phyloP scores from a whole-genome alignment of 148 eudicot species.

The Rhododendron kiyosumense region DNA sequence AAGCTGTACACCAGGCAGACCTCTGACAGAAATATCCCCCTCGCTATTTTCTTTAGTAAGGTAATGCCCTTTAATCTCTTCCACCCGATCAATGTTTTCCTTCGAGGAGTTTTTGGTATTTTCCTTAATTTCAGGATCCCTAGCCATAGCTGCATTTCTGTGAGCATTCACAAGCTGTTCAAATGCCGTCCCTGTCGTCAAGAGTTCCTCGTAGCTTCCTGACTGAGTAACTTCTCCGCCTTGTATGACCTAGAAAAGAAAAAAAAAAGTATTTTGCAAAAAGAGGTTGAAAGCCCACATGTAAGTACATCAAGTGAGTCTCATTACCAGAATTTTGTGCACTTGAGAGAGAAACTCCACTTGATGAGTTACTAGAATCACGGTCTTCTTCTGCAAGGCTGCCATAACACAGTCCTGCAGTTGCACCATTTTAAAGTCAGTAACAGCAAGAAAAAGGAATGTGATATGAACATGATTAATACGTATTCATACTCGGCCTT shows the following conservation, averaged over 20 bases:
- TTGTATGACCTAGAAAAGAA: conserved; percentile 40
- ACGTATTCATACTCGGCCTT: not conserved
- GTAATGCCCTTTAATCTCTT: conserved; percentile 5
- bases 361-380: conserved; percentile 70
- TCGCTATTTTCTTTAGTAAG: conserved; percentile 24
- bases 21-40: conserved; percentile 24
- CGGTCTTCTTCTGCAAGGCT: conserved; percentile 41
- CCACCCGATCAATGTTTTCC: not conserved
- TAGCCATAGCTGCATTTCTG: conserved; percentile 27
- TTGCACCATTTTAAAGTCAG: not conserved
- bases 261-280: not conserved
- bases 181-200: conserved; percentile 50
- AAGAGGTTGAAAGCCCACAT: not conserved
- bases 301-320: not conserved
- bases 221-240: conserved; percentile 47
- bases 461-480: not conserved
- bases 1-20: conserved; percentile 29
- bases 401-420: conserved; percentile 62
- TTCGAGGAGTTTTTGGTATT: not conserved
- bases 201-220: conserved; percentile 49
- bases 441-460: not conserved
- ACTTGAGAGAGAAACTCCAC: conserved; percentile 61
- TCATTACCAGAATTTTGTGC: conserved; percentile 54
- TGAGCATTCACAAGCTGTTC: conserved; percentile 65
- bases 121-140: conserved; percentile 15